Evolutionary conservation across 2,329 filamentous ascomycete genomes (phyloP).

Genomic region (Epichloe glyceriae): DNA sequence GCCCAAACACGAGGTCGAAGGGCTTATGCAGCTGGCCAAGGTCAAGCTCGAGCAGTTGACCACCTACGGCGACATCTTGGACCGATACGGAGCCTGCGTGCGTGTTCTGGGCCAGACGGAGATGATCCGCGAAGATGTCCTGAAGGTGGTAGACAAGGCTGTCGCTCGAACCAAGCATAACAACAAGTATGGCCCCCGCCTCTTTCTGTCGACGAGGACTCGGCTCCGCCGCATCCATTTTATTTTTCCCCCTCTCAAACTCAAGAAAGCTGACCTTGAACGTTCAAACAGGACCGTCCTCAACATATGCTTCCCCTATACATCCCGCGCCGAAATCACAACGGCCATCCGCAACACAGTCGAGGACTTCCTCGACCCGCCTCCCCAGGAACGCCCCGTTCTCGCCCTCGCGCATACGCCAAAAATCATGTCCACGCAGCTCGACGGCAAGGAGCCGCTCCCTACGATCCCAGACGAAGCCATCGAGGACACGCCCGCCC

Average conservation of each 20-base stretch:
- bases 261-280: conserved; percentile 3
- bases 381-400: conserved; percentile 58
- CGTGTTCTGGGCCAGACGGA: conserved; percentile 75
- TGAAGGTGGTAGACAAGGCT: conserved; percentile 76
- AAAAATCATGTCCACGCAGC: conserved; percentile 62
- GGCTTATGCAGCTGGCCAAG: conserved; percentile 95
- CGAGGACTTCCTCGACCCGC: conserved; percentile 66
- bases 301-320: conserved; percentile 97
- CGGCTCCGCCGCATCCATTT: not conserved
- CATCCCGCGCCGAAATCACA: conserved; percentile 89
- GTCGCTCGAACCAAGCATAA: conserved; percentile 81
- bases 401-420: conserved; percentile 74
- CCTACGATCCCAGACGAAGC: conserved; percentile 33
- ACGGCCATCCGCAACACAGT: conserved; percentile 80
- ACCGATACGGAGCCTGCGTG: conserved; percentile 81
- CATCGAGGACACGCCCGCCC: not conserved
- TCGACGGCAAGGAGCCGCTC: conserved; percentile 33
- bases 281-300: conserved; percentile 37
- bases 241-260: not conserved
- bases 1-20: conserved; percentile 91
- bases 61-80: conserved; percentile 84
- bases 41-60: conserved; percentile 84
- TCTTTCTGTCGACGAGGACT: not conserved
- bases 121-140: conserved; percentile 73
- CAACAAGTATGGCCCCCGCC: conserved; percentile 42